A percentile compares a stretch with the other conserved stretches of the same genome.
phyloP scores from a whole-genome alignment of 306 rosid genomes.

The Potentilla sterilis region DNA sequence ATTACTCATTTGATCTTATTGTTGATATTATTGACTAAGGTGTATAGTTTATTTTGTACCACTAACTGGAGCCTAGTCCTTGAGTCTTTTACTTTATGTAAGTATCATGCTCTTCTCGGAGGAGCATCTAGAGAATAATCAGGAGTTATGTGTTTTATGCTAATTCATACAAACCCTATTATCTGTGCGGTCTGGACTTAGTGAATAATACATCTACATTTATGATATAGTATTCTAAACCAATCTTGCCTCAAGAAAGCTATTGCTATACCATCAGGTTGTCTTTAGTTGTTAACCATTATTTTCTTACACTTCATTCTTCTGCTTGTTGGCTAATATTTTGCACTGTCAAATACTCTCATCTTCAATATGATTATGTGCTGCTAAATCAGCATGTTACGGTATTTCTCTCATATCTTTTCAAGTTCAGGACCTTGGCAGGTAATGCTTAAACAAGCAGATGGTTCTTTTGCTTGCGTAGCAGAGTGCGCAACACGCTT shows the following conservation, averaged over 20 bases:
- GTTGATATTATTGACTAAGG: background rate
- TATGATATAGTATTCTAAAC: background rate
- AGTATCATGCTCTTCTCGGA: background rate
- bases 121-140: background rate
- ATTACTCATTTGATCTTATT: background rate
- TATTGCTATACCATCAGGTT: background rate
- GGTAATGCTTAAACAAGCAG: conserved; percentile 96
- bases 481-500: conserved; percentile 90
- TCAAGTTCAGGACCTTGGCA: conserved; percentile 86
- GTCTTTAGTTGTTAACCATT: conserved; percentile 10
- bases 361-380: background rate
- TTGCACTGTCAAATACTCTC: background rate
- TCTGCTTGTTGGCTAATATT: background rate
- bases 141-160: background rate
- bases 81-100: background rate
- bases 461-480: conserved; percentile 85
- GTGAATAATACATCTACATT: background rate
- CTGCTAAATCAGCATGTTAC: background rate
- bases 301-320: background rate
- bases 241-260: background rate
- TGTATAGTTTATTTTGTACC: background rate
- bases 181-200: background rate
- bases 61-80: background rate
- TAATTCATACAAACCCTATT: background rate
- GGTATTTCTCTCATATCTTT: conserved; percentile 16